phyloP scores from a whole-genome alignment of 169 alveolate genomes.

The Plasmodium coatneyi region DNA sequence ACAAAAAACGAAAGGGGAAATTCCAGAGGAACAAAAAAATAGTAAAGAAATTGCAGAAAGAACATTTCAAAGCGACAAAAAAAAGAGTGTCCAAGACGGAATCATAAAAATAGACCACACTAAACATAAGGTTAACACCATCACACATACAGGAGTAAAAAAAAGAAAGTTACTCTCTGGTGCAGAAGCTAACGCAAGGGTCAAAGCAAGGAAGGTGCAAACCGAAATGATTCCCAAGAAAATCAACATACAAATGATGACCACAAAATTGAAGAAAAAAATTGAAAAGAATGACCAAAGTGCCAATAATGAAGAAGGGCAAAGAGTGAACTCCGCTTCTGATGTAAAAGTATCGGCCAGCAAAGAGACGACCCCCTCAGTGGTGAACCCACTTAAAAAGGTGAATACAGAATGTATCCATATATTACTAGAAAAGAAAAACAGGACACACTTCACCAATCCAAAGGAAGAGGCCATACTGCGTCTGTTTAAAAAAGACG shows the following conservation, averaged over 20 bases:
- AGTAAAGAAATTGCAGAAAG: not conserved
- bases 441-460: not conserved
- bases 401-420: not conserved
- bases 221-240: not conserved
- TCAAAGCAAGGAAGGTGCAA: not conserved
- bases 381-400: not conserved
- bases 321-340: not conserved
- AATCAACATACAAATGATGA: not conserved
- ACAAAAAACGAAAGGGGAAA: not conserved
- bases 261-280: not conserved
- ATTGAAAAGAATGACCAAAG: not conserved
- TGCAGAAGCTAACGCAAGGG: not conserved
- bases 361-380: not conserved
- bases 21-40: not conserved
- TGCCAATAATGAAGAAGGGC: not conserved
- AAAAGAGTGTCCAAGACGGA: not conserved
- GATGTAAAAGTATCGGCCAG: not conserved
- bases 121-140: not conserved
- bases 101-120: not conserved
- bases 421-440: not conserved
- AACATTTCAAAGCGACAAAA: not conserved
- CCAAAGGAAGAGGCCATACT: not conserved
- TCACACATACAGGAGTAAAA: not conserved
- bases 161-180: not conserved
- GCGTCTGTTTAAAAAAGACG: not conserved